Evolutionary conservation across 192 early-diverging fungal genomes (phyloP), one percentile per base, ranked within the genome.

Genomic region (Linnemannia hyalina): DNA sequence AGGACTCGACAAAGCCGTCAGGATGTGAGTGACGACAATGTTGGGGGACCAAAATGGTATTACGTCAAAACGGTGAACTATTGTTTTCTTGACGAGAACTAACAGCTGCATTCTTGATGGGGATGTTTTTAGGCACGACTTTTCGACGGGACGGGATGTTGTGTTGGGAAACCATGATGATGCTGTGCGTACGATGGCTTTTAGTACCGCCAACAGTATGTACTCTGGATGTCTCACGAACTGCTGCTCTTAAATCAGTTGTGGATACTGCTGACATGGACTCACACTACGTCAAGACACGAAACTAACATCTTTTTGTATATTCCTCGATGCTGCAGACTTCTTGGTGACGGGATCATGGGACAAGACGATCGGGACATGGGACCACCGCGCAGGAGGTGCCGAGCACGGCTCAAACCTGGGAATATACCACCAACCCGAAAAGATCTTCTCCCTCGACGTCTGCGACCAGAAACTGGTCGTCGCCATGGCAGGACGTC

Each of bases 381-480:
- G 94, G 94, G 96, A 98, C 81, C 88, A 94, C 32, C 92, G 96
- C 18, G 79, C 80, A 23, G 83, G 85, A 20, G 86, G 87, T 23
- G 82, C 87, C 4, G 72, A 73, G 44, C 79, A 82, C 22, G 55
- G 65, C 2, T 77, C 76, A 26, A 80, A 75, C 22, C 73, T 78
- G 3, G 83, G 89, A 18, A 88, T 83, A 71, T 90, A 93, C 74
- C 72, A 88, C 32, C 94, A 94, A 83, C 92, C 93, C 0, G 91
- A 94, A 73, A 97, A 97, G 81, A 93, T 98, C 6, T 97, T 95
- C 82, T 94, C 96, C 13, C 92, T 99, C 88, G 97, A 98, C 54
- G 82, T 93, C 4, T 87, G 89, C 42, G 87, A 93, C n/a, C 81
- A 96, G 75, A 94, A 93, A 70, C 77, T 95, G 13, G 95, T 97